Percentiles rank a stretch among this genome's conserved stretches.
Conservation (phyloP, 805 yeast species). For the Metschnikowia lochheadii region DNA sequence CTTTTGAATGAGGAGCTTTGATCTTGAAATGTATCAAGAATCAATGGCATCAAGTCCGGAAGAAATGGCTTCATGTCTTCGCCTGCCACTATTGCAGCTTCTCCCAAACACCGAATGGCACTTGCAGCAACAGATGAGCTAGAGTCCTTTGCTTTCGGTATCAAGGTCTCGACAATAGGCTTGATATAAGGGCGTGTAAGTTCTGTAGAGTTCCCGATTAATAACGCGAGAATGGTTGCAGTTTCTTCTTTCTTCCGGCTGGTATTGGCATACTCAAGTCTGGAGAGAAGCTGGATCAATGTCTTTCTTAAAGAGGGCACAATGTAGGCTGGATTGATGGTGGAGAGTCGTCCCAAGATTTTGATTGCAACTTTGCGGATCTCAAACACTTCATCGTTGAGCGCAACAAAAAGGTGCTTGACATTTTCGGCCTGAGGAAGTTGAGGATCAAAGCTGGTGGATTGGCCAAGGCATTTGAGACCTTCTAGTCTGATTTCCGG, state of each 20-base stretch:
- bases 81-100: conserved; percentile 82
- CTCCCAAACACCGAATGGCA: conserved; percentile 84
- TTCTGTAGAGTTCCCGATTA: conserved; percentile 74
- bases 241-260: conserved; percentile 80
- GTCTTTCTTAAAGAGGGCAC: conserved; percentile 89
- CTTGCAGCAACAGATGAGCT: conserved; percentile 83
- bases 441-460: conserved; percentile 81
- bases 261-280: conserved; percentile 75
- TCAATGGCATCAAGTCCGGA: conserved; percentile 76
- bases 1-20: conserved; percentile 85
- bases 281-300: conserved; percentile 77
- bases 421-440: conserved; percentile 92
- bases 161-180: conserved; percentile 80
- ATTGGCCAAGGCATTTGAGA: conserved; percentile 55
- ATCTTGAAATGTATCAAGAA: conserved; percentile 84
- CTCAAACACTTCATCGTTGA: conserved; percentile 85
- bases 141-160: conserved; percentile 69
- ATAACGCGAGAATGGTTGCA: conserved; percentile 65
- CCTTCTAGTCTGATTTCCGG: conserved; percentile 84
- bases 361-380: conserved; percentile 75
- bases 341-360: conserved; percentile 78
- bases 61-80: conserved; percentile 73
- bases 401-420: conserved; percentile 74
- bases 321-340: conserved; percentile 90
- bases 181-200: conserved; percentile 88